phyloP scores from a whole-genome alignment of 2,329 filamentous ascomycete genomes.

The Trichophyton mentagrophytes region DNA sequence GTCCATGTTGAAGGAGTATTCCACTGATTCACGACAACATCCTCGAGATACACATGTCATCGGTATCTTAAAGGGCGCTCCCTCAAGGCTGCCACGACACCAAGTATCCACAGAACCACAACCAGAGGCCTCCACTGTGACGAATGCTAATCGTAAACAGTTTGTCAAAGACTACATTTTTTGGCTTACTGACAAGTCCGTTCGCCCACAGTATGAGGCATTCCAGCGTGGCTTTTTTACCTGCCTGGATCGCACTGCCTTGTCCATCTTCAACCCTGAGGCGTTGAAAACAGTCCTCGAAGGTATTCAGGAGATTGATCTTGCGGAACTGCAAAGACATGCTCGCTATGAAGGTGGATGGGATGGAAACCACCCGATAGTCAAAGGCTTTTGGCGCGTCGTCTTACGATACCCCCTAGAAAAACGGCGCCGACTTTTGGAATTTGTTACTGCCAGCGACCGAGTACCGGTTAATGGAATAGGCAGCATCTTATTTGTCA shows the following conservation, averaged over 20 bases:
- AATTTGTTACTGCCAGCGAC: constrained; percentile 91
- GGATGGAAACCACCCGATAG: constrained; percentile 52
- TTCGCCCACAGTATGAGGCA: constrained; percentile 63
- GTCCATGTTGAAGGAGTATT: constrained; percentile 12
- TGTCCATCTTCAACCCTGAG: constrained; percentile 57
- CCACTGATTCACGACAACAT: not conserved
- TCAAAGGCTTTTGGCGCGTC: constrained; percentile 74
- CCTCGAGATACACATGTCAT: constrained; percentile 8
- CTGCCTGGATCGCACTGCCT: constrained; percentile 57
- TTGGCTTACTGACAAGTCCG: constrained; percentile 67
- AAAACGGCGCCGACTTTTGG: constrained; percentile 64
- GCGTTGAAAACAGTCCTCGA: constrained; percentile 69
- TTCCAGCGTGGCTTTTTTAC: constrained; percentile 70
- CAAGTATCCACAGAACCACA: constrained; percentile 22
- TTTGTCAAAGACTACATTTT: constrained; percentile 77
- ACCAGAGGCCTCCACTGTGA: constrained; percentile 58
- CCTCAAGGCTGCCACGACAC: constrained; percentile 17
- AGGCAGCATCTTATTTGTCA: constrained; percentile 65
- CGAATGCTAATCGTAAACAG: constrained; percentile 59
- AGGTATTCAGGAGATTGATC: constrained; percentile 68
- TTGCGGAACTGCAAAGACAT: constrained; percentile 56
- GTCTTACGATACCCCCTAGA: constrained; percentile 51
- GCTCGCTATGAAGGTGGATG: constrained; percentile 71
- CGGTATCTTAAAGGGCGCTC: constrained; percentile 18
- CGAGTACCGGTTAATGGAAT: constrained; percentile 79